These are phyloP conservation scores for Ceraceosorus guamensis DNA, from an alignment of 1,284 basidiomycete genomes.

Conservation along the genomic window DNA sequence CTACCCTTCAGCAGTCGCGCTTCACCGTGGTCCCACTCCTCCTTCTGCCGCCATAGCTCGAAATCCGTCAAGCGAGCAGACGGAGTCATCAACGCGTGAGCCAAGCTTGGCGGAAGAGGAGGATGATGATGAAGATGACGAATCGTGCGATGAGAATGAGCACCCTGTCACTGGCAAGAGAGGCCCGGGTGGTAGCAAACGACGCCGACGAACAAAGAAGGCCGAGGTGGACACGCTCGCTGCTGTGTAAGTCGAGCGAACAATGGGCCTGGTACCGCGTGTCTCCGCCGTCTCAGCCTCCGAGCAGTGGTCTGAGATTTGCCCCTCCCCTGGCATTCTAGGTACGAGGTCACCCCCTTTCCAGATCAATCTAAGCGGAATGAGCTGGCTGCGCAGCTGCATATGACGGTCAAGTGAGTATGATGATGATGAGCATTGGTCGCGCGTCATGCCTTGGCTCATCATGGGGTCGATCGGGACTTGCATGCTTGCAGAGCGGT, in stretches of 20 bases:
- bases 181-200: not conserved
- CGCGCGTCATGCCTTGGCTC: not conserved
- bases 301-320: conserved; percentile 9
- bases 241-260: not conserved
- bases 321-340: conserved; percentile 6
- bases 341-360: conserved; percentile 36
- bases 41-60: too few relatives aligned
- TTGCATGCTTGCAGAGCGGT: conserved; percentile 18
- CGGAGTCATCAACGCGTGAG: too few relatives aligned
- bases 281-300: conserved; percentile 1
- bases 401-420: conserved; percentile 39
- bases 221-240: conserved; percentile 1
- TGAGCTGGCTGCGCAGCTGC: conserved; percentile 27
- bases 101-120: not conserved
- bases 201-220: not conserved
- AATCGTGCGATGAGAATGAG: not conserved
- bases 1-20: too few relatives aligned
- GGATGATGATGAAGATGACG: not conserved
- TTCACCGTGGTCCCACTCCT: too few relatives aligned
- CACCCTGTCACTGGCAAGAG: not conserved
- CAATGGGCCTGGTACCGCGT: not conserved
- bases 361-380: conserved; percentile 38
- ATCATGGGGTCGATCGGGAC: not conserved
- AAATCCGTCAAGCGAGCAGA: too few relatives aligned
- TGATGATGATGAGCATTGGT: not conserved